Base-by-base conservation (phyloP, 2,329 filamentous ascomycete species). In the Acarospora socialis region DNA sequence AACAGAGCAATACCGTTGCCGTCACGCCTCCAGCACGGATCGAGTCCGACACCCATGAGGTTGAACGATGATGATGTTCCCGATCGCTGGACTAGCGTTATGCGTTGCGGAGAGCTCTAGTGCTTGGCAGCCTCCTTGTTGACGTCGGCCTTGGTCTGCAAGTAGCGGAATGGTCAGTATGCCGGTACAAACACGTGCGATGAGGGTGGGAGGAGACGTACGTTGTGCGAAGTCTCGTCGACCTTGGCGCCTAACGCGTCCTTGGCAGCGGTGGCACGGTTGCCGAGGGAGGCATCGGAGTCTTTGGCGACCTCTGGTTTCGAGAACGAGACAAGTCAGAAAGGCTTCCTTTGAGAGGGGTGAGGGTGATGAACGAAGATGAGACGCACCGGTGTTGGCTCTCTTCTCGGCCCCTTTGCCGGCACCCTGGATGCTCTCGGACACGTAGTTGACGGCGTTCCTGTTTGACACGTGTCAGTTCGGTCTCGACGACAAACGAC, bases 401-500 rank as follows among this genome's bases (percentile, higher is more conserved):
- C 77, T 72, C 70, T 79, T 78, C 59, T 64, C 70, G 39, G 67
- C 59, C 43, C 66, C 63, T 39, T 60, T 59, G 41, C 62, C 51
- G 39, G 61, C 60, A 52, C 73, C 60, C 62, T 76, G 65, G 51
- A 73, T 56, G 48, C 62, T 59, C 65, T 77, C 75, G 44, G 69
- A 57, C 59, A 77, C 71, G 68, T 77, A 77, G 68, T 76, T 77
- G 60, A 60, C 71, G 50, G 66, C 67, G 59, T 76, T 70, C 63
- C 55, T 48, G 42, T 52, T 42, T 28, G 49, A 50, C 20, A 14
- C 9, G 8, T 4, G 17, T 7, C 5, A 18, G 13, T 28, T 8
- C 23, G 19, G 30, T 22, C 28, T 23, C 21, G 23, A 23, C 31
- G 17, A 26, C 14, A 21, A 22, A 18, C 17, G 9, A 28, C 18